phyloP scores from a whole-genome alignment of 2,329 filamentous ascomycete genomes.

The Botryosphaeria agaves region DNA sequence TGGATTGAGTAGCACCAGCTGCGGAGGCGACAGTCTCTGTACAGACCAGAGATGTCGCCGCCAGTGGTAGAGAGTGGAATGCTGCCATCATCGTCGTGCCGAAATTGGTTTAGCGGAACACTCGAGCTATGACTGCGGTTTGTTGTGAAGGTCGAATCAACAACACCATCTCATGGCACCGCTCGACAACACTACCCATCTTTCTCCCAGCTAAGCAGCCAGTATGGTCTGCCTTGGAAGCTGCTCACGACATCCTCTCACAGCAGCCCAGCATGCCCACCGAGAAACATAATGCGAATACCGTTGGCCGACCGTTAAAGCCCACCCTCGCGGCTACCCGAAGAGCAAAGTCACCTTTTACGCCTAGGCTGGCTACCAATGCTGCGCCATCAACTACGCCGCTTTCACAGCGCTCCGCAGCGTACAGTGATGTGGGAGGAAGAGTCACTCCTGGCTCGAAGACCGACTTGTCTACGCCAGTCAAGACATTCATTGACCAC shows the following conservation, averaged over 20 bases:
- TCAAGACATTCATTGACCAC: slow-evolving; percentile 38
- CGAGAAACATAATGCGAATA: slow-evolving; percentile 20
- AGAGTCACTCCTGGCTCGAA: neutral
- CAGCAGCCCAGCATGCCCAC: neutral
- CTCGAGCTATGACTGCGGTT: too few species aligned
- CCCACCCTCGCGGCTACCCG: slow-evolving; percentile 50
- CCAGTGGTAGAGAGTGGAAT: too few species aligned
- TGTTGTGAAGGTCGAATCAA: too few species aligned
- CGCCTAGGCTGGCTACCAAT: slow-evolving; percentile 33
- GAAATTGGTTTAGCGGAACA: too few species aligned
- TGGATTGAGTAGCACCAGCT: too few species aligned
- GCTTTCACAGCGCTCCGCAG: slow-evolving; percentile 28
- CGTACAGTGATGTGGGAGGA: neutral
- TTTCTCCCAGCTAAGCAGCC: too few species aligned
- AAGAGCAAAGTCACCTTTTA: slow-evolving; percentile 35
- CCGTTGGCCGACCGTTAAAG: slow-evolving; percentile 43
- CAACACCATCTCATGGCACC: too few species aligned
- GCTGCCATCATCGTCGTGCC: too few species aligned
- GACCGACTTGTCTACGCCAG: slow-evolving; percentile 24
- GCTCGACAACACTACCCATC: too few species aligned
- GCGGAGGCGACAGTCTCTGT: too few species aligned
- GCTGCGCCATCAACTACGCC: slow-evolving; percentile 13
- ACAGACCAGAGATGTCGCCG: too few species aligned
- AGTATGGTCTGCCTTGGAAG: neutral
- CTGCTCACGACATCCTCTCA: neutral